Percentiles rank a stretch among this genome's conserved stretches.
Evolutionary conservation across 371 early-diverging fungal species (phyloP).

Genomic region (Nematocida ausubeli): DNA sequence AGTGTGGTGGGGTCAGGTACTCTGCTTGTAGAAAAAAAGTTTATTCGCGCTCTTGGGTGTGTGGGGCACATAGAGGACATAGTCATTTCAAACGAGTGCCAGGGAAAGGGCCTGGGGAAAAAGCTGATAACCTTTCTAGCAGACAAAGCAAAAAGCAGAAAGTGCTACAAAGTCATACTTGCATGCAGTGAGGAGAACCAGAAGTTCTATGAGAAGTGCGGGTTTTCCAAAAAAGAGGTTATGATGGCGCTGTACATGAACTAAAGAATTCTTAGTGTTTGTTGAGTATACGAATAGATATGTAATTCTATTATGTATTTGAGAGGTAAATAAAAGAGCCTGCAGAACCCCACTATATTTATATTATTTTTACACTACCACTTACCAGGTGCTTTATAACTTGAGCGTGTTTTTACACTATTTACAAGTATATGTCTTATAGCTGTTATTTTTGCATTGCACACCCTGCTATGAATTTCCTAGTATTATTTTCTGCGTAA

Average conservation of each 20-base stretch:
- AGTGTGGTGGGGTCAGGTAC: conserved; percentile 83
- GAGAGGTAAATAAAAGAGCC: too few species aligned
- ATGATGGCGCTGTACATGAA: conserved; percentile 63
- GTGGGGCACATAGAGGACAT: conserved; percentile 76
- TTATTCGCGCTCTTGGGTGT: conserved; percentile 77
- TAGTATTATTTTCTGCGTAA: too few species aligned
- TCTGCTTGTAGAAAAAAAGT: conserved; percentile 86
- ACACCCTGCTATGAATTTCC: too few species aligned
- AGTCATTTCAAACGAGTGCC: conserved; percentile 81
- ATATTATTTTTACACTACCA: too few species aligned
- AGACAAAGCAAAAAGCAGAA: conserved; percentile 68
- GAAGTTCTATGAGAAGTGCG: conserved; percentile 84
- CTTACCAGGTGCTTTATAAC: too few species aligned
- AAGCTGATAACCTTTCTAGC: conserved; percentile 68
- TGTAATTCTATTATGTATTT: too few species aligned
- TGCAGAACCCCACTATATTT: too few species aligned
- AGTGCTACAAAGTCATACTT: conserved; percentile 76
- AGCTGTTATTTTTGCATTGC: too few species aligned
- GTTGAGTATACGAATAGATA: too few species aligned
- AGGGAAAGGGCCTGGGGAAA: conserved; percentile 76
- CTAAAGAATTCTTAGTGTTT: too few species aligned
- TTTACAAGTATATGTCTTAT: too few species aligned
- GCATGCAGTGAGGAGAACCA: conserved; percentile 79
- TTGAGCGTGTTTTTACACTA: too few species aligned
- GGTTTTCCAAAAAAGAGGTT: conserved; percentile 73